Percentiles rank a stretch among this genome's conserved stretches.
These are phyloP conservation scores for Dorcoceras hygrometricum DNA, from an alignment of 257 asterid species.

Conservation along the genomic window DNA sequence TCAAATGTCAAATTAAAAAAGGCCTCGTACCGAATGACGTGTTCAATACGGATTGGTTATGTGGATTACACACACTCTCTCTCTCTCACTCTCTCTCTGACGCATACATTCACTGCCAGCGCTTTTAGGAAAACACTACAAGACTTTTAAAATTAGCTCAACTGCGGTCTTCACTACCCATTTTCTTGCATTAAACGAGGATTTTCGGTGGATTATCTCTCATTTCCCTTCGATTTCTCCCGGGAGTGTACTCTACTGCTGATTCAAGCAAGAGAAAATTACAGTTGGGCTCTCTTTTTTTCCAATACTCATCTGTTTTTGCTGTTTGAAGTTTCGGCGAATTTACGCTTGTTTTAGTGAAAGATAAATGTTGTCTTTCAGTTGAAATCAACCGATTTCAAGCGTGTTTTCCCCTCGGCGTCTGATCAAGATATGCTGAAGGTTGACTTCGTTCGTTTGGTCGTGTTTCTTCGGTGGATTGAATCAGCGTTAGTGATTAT, in stretches of 20 bases:
- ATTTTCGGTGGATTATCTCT: background rate
- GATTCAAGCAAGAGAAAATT: background rate
- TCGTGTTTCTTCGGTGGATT: slow-evolving; percentile 36
- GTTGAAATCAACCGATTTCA: slow-evolving; percentile 18
- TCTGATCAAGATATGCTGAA: slow-evolving; percentile 31
- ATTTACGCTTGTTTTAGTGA: background rate
- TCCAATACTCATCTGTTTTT: background rate
- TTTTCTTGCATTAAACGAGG: slow-evolving; percentile 28
- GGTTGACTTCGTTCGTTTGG: slow-evolving; percentile 30
- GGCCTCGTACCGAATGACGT: background rate
- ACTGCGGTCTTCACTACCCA: slow-evolving; percentile 26
- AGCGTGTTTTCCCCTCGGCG: background rate
- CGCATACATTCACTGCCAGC: background rate
- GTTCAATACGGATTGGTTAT: background rate
- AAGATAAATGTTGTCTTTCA: slow-evolving; percentile 12
- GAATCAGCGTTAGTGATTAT: slow-evolving; percentile 41
- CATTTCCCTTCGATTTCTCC: background rate
- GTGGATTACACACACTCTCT: background rate
- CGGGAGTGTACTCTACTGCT: background rate
- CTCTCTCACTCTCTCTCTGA: background rate
- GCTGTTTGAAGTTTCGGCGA: background rate
- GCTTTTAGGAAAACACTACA: background rate
- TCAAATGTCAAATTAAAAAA: background rate
- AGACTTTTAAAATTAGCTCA: background rate
- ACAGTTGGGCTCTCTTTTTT: background rate